Evolutionary conservation across 306 rosid genomes (phyloP).

Genomic region (Fragaria iinumae): DNA sequence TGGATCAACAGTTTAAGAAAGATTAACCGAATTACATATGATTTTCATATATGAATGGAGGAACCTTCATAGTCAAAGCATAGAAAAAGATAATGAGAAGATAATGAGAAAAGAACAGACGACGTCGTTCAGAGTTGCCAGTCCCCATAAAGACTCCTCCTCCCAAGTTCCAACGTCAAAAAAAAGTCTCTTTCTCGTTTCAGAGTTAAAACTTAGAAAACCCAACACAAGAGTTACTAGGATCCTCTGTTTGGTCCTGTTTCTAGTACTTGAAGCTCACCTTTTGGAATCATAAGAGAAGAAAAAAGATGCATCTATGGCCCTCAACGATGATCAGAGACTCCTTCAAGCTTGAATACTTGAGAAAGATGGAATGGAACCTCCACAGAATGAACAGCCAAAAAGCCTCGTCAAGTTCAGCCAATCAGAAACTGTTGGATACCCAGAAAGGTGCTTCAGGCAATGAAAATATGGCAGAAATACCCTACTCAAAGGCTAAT

Average conservation of each 20-base stretch:
- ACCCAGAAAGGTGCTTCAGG: conserved; percentile 10
- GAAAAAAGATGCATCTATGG: conserved; percentile 43
- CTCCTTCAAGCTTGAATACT: conserved; percentile 35
- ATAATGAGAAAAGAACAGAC: neutral
- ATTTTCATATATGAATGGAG: too few relatives aligned
- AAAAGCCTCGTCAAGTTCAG: conserved; percentile 12
- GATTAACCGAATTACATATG: too few relatives aligned
- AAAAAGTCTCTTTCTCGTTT: neutral
- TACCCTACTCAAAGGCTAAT: conserved; percentile 9
- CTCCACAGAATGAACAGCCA: conserved; percentile 34
- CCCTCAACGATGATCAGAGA: conserved; percentile 42
- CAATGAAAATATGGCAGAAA: neutral
- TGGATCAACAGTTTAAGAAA: too few relatives aligned
- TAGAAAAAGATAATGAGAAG: neutral
- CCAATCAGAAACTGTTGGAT: conserved; percentile 29
- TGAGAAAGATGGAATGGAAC: conserved; percentile 42
- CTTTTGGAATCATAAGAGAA: neutral
- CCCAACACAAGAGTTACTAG: neutral
- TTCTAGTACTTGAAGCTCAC: neutral
- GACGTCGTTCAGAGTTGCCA: neutral
- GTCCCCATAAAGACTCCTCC: neutral
- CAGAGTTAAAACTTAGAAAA: neutral
- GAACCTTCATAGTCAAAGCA: too few relatives aligned
- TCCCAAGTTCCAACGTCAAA: neutral
- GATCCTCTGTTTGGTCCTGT: neutral